Evolutionary conservation across 768 basidiomycete species (phyloP).

Genomic region (Rossbeevera mucosa): DNA sequence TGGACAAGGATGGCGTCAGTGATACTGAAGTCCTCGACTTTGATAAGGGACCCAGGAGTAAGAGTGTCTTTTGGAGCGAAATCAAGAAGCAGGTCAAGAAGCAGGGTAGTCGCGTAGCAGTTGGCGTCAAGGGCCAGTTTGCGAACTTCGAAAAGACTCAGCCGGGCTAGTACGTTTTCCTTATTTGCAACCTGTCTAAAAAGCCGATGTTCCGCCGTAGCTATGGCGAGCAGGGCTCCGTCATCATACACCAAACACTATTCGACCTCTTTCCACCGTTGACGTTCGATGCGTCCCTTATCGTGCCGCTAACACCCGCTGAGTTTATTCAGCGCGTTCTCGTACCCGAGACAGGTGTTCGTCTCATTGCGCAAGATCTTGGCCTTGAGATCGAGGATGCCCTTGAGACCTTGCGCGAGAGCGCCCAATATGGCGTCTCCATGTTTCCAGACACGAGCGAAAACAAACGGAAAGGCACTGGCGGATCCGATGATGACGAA

Average conservation of each 20-base stretch:
- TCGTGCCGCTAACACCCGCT: conserved; percentile 61
- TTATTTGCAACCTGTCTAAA: background rate
- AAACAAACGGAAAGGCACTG: conserved; percentile 31
- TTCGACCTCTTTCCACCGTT: conserved; percentile 69
- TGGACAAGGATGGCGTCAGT: conserved; percentile 35
- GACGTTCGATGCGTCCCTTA: conserved; percentile 47
- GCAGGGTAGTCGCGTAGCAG: conserved; percentile 61
- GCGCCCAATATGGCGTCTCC: conserved; percentile 76
- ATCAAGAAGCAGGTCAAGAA: conserved; percentile 56
- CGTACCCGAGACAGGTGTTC: conserved; percentile 82
- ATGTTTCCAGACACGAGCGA: conserved; percentile 63
- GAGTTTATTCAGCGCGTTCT: conserved; percentile 82
- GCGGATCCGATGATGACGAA: conserved; percentile 31
- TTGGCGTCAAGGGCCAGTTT: conserved; percentile 71
- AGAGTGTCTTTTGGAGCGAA: conserved; percentile 66
- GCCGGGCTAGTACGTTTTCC: conserved; percentile 77
- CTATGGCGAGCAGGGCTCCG: conserved; percentile 81
- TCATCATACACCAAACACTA: conserved; percentile 75
- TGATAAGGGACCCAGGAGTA: conserved; percentile 30
- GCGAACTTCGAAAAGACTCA: conserved; percentile 76
- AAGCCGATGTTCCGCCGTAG: conserved; percentile 34
- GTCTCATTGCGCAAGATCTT: conserved; percentile 80
- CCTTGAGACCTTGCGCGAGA: conserved; percentile 61
- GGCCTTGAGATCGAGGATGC: conserved; percentile 44
- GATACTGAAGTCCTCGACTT: conserved; percentile 16